Percentiles rank a stretch among this genome's conserved stretches.
Conservation (phyloP, 1,139 yeast genomes). For the Yamadazyma trypodendri region DNA sequence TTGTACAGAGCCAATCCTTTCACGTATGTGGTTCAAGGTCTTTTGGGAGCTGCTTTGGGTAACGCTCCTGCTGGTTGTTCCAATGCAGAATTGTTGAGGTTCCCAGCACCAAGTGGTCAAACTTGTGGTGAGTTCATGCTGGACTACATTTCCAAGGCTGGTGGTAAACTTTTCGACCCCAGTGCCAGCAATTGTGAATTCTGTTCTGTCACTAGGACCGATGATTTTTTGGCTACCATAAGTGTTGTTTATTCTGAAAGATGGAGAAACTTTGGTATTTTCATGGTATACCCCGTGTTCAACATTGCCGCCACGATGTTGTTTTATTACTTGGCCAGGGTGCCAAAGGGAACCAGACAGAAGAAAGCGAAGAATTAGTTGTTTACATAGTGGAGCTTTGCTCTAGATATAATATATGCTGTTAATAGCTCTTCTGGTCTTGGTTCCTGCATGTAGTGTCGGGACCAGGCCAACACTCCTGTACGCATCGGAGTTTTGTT, state of each 20-base stretch:
- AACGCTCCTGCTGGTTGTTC: conserved; percentile 26
- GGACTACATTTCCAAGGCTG: conserved; percentile 41
- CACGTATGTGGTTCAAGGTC: conserved; percentile 51
- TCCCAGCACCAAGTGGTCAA: conserved; percentile 43
- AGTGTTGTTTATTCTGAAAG: conserved; percentile 42
- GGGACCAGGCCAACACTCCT: too few species aligned
- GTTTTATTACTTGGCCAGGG: conserved; percentile 69
- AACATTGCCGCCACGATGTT: conserved; percentile 45
- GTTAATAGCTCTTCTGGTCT: too few species aligned
- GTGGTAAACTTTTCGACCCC: conserved; percentile 50
- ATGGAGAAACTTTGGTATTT: conserved; percentile 72
- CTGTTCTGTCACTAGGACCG: conserved; percentile 50
- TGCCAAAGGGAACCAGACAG: conserved; percentile 41
- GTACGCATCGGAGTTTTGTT: background rate
- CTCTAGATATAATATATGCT: too few species aligned
- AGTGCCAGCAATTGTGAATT: conserved; percentile 47
- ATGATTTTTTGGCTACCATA: conserved; percentile 49
- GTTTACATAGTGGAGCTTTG: too few species aligned
- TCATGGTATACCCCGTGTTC: conserved; percentile 43
- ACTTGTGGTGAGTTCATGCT: conserved; percentile 57
- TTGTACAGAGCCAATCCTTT: conserved; percentile 63
- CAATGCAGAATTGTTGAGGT: conserved; percentile 21
- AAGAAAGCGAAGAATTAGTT: conserved; percentile 2
- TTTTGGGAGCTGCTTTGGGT: conserved; percentile 38
- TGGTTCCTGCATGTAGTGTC: too few species aligned